Evolutionary conservation across 192 early-diverging fungal species (phyloP), one percentile per base, ranked within the genome.

Genomic region (Spizellomyces punctatus): DNA sequence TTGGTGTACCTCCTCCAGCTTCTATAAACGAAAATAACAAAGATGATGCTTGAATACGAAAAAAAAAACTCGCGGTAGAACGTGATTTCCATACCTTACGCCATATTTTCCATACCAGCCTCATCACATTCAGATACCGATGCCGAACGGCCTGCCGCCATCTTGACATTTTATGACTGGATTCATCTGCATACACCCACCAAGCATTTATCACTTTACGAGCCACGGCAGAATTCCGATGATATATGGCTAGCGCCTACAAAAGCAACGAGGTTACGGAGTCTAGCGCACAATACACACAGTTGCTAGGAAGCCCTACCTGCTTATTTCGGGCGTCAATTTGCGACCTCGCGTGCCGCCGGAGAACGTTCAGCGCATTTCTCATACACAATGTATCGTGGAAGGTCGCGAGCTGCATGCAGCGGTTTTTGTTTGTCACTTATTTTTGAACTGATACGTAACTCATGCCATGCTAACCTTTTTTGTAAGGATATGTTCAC

Each of bases 151-250:
- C 71, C 22, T 36, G 9, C n/a, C 45, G 71, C 71, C 71, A 72
- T 7, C 16, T 19, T n/a, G 54, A 36, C 63, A 72, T 52, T 56
- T 54, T 16, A 8, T 44, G 63, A 36, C 17, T 57, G 21, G 71
- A 45, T 58, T 54, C 63, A 36, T 65, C 63, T 36, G 63, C 55
- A 46, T 66, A 72, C 10, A 54, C 14, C 71, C 71, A 72, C 71
- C 71, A 72, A 21, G 71, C 71, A 10, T 41, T 61, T 8, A 72
- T 17, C 12, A 54, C 50, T 19, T 54, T 54, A 19, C 4, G 50
- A 12, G 12, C 14, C 50, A 54, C 12, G 4, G 4, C 50, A 54
- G 12, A n/a, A 12, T 54, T 12, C 14, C 17, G 17, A 19, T 54
- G 17, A 12, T 54, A 0, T 2, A n/a, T n/a, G 14, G 17, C 17